These are phyloP conservation scores for Fistulinella prunicolor DNA, from an alignment of 768 basidiomycete genomes.

Conservation along the genomic window DNA sequence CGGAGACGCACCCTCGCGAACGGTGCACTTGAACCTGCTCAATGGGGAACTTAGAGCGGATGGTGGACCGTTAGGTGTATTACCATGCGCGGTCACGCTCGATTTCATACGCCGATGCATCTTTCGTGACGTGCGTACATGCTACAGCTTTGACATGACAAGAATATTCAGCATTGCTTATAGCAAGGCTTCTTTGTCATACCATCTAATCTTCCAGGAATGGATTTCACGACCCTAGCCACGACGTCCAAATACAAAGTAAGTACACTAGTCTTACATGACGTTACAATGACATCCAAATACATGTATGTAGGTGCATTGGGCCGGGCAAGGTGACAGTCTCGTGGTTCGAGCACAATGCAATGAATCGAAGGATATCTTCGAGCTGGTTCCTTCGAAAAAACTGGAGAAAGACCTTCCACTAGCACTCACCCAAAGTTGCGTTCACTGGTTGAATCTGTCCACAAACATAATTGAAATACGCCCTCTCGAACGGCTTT, in stretches of 20 bases:
- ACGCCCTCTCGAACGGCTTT: too few relatives aligned
- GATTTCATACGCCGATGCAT: not conserved
- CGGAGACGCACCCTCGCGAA: too few relatives aligned
- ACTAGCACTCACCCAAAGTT: constrained; percentile 5
- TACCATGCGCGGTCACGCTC: too few relatives aligned
- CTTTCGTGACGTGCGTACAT: constrained; percentile 11
- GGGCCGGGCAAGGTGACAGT: not conserved
- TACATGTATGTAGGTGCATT: constrained; percentile 9
- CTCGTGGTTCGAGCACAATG: constrained; percentile 12
- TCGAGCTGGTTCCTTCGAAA: constrained; percentile 17
- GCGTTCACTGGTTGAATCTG: constrained; percentile 22
- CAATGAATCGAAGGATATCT: not conserved
- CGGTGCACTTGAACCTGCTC: too few relatives aligned
- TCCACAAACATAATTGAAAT: too few relatives aligned
- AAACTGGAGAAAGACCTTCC: too few relatives aligned
- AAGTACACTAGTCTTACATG: not conserved
- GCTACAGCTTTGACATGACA: not conserved
- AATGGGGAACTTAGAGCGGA: too few relatives aligned
- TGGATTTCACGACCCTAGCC: too few relatives aligned
- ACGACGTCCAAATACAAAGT: constrained; percentile 6
- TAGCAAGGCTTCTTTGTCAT: too few relatives aligned
- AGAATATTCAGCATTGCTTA: not conserved
- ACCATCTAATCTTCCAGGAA: too few relatives aligned
- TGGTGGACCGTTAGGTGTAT: too few relatives aligned
- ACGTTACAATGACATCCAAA: too few relatives aligned